Evolutionary conservation across 352 stramenopile genomes (phyloP).

Genomic region (Pythium scleroteichum): DNA sequence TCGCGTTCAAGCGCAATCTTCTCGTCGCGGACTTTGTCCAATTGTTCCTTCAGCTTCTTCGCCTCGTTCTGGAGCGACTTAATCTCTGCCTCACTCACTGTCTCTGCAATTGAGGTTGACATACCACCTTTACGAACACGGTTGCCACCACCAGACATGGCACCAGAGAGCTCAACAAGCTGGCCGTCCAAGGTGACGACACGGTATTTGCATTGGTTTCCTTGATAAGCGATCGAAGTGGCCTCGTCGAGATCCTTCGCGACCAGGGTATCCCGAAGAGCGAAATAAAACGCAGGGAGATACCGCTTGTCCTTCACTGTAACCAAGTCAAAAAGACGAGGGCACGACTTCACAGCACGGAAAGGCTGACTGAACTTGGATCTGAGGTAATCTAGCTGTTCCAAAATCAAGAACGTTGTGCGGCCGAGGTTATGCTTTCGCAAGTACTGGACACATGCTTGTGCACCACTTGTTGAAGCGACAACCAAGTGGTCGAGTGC

Average conservation of each 20-base stretch:
- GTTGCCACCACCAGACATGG: constrained; percentile 98
- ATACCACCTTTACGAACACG: constrained; percentile 93
- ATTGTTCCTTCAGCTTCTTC: constrained; percentile 43
- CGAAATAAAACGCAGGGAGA: constrained; percentile 95
- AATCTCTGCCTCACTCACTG: constrained; percentile 66
- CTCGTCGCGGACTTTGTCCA: constrained; percentile 61
- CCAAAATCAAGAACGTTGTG: constrained; percentile 98
- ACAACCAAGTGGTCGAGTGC: constrained; percentile 98
- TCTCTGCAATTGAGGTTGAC: constrained; percentile 64
- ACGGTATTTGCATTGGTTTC: constrained; percentile 92
- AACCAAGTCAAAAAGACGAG: constrained; percentile 90
- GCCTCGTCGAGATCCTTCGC: constrained; percentile 94
- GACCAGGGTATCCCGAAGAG: constrained; percentile 97
- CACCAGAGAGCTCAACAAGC: constrained; percentile 98
- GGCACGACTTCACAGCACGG: constrained; percentile 45
- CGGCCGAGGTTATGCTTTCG: constrained; percentile 94
- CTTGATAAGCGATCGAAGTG: constrained; percentile 89
- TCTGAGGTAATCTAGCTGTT: constrained; percentile 92
- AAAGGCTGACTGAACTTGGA: constrained; percentile 72
- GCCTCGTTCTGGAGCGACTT: constrained; percentile 59
- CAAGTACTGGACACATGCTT: constrained; percentile 96
- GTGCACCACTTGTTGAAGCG: constrained; percentile 93
- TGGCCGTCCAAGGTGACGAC: constrained; percentile 98
- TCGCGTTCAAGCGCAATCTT: constrained; percentile 84
- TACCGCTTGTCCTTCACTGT: constrained; percentile 89